Base-by-base conservation (phyloP, 2,329 filamentous ascomycete genomes). In the Nannizzia gypsea region DNA sequence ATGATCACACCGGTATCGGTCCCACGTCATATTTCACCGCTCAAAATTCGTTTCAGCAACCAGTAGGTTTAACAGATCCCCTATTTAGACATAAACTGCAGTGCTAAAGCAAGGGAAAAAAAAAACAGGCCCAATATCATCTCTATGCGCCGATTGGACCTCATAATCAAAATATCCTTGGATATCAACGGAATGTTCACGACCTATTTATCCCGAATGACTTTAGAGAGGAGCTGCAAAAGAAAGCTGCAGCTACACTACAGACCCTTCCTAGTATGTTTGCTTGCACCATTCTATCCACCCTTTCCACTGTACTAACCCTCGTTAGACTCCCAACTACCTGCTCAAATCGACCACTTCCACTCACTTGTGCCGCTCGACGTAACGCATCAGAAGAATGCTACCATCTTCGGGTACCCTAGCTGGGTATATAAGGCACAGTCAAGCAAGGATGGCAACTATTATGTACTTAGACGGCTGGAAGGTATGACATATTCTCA, bases 361-460 rank as follows among this genome's bases (percentile, higher is more conserved):
- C 91, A 97, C 72, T 95, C 90, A 3, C 80, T 99, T 9, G 90
- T 96, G 6, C 89, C 92, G 3, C 77, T 99, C 48, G 91, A 97
- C 72, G 88, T 86, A 6, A 87, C 81, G 56, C 84, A 89, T 62
- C 83, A 90, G 65, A 91, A 90, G 71, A 90, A 86, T 65, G 82
- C 85, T 3, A 81, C 83, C 11, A 83, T 88, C 15, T 96, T 96
- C 73, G 90, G 90, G 28, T 95, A 90, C 68, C 84, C 87, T 4
- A 96, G 87, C 67, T 97, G 91, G 90, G 83, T 96, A 0, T 99
- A 96, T 77, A 97, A 97, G 76, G 92, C 91, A 6, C 85, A 87
- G 24, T 95, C 90, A 5, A 86, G 83, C 72, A 93, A 93, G 70
- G 92, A 92, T 67, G 93, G 91, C 9, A 86, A 88, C 64, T 84